A percentile compares a stretch with the other conserved stretches of the same genome.
These are phyloP conservation scores for Pseudogymnoascus sp. DNA, from an alignment of 2,329 filamentous ascomycete species.

Conservation along the genomic window DNA sequence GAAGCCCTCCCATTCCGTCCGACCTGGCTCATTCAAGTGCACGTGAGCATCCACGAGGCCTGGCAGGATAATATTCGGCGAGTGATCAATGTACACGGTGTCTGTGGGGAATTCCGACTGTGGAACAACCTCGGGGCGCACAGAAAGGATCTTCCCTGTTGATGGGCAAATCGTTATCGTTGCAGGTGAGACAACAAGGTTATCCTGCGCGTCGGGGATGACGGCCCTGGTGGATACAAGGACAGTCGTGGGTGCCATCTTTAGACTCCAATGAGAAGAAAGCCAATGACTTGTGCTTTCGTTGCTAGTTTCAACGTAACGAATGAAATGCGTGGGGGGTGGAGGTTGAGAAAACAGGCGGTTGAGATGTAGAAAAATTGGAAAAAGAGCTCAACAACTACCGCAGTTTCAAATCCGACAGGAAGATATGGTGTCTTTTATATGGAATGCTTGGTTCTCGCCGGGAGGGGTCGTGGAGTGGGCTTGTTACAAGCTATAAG, in stretches of 20 bases:
- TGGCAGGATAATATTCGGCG: constrained; percentile 75
- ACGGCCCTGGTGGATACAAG: constrained; percentile 80
- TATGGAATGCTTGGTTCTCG: not conserved
- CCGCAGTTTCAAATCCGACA: not conserved
- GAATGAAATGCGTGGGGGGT: not conserved
- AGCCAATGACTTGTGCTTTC: not conserved
- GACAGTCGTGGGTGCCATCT: constrained; percentile 37
- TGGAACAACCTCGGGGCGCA: constrained; percentile 69
- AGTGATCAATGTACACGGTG: constrained; percentile 74
- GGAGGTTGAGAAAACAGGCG: not conserved
- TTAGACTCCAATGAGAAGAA: not conserved
- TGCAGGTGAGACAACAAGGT: constrained; percentile 63
- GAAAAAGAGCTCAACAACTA: not conserved
- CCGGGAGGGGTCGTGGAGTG: not conserved
- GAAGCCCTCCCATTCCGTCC: constrained; percentile 98
- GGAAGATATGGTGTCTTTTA: constrained; percentile 3
- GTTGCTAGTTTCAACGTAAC: not conserved
- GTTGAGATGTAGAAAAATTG: not conserved
- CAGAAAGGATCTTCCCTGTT: constrained; percentile 77
- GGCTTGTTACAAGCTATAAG: constrained; percentile 7
- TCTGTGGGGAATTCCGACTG: constrained; percentile 64
- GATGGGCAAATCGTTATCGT: constrained; percentile 71
- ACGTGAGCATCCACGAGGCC: constrained; percentile 96
- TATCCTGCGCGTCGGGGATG: constrained; percentile 60
- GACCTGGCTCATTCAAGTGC: constrained; percentile 91